A percentile compares a stretch with the other conserved stretches of the same genome.
Evolutionary conservation across 192 early-diverging fungal genomes (phyloP).

Genomic region (Podila verticillata): DNA sequence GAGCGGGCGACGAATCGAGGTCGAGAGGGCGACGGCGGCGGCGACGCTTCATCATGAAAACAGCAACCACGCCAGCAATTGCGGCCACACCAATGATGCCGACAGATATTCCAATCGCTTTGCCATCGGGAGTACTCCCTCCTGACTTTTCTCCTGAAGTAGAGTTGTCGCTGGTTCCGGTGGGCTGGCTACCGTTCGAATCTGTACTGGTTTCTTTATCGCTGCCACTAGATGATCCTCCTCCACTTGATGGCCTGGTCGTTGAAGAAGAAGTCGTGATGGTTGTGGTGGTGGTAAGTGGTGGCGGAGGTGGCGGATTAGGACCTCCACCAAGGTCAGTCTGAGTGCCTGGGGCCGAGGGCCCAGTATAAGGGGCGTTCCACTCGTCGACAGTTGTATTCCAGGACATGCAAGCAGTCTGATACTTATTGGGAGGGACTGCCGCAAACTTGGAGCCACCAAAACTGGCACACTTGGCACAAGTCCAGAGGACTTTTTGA

Average conservation of each 20-base stretch:
- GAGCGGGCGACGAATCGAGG: conserved; percentile 19
- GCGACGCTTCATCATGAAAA: conserved; percentile 45
- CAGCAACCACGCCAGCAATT: conserved; percentile 17
- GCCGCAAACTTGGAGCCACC: conserved; percentile 18
- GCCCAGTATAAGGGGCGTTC: conserved; percentile 20
- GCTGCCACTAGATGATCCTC: not conserved
- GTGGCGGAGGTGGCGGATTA: not conserved
- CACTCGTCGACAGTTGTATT: conserved; percentile 18
- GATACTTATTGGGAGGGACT: conserved; percentile 37
- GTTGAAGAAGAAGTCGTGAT: not conserved
- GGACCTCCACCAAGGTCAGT: conserved; percentile 17
- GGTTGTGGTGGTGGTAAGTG: not conserved
- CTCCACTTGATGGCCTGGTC: not conserved
- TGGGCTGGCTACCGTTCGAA: not conserved
- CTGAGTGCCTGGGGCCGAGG: conserved; percentile 26
- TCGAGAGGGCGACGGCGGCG: conserved; percentile 35
- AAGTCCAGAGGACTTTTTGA: conserved; percentile 36
- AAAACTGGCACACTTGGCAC: conserved; percentile 13
- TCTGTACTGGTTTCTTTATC: not conserved
- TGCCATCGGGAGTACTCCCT: not conserved
- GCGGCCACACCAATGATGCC: conserved; percentile 36
- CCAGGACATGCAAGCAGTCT: conserved; percentile 35
- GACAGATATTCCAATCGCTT: conserved; percentile 31
- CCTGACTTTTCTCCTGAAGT: not conserved
- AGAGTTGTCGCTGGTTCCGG: conserved; percentile 18